phyloP scores from a whole-genome alignment of 345 rosid genomes.

The Anacardium occidentale region DNA sequence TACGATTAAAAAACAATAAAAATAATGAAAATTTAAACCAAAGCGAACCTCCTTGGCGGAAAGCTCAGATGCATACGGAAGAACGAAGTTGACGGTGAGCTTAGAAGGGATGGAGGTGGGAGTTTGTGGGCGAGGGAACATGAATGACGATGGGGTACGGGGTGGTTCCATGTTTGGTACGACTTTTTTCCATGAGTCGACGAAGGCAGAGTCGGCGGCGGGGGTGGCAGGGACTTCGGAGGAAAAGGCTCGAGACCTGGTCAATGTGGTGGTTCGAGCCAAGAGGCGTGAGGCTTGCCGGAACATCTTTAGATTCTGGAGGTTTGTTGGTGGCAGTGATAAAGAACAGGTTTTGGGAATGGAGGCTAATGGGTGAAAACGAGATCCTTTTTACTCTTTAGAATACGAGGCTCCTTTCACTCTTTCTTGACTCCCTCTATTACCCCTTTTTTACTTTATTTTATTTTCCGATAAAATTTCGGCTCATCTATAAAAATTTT shows the following conservation, averaged over 20 bases:
- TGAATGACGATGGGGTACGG: conserved; percentile 65
- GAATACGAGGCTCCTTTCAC: too few relatives aligned
- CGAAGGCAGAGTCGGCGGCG: conserved; percentile 45
- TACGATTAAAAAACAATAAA: background rate
- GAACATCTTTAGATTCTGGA: conserved; percentile 33
- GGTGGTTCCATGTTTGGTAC: conserved; percentile 78
- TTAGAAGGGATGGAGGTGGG: conserved; percentile 69
- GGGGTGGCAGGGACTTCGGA: conserved; percentile 51
- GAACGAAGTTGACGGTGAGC: conserved; percentile 85
- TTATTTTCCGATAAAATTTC: too few relatives aligned
- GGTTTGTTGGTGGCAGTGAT: background rate
- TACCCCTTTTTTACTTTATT: too few relatives aligned
- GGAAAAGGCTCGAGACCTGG: conserved; percentile 45
- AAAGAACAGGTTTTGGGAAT: conserved; percentile 9
- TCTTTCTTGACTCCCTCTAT: too few relatives aligned
- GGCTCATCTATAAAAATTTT: too few relatives aligned
- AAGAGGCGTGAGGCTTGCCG: conserved; percentile 51
- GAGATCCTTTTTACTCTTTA: background rate
- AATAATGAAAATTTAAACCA: background rate
- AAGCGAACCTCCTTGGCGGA: conserved; percentile 50
- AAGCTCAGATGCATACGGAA: conserved; percentile 63
- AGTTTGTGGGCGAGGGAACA: conserved; percentile 62
- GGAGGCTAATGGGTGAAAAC: background rate
- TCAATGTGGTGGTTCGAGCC: conserved; percentile 35
- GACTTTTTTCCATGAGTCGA: conserved; percentile 69